Conservation (phyloP, 1,284 basidiomycete species). For the Melampsora americana region DNA sequence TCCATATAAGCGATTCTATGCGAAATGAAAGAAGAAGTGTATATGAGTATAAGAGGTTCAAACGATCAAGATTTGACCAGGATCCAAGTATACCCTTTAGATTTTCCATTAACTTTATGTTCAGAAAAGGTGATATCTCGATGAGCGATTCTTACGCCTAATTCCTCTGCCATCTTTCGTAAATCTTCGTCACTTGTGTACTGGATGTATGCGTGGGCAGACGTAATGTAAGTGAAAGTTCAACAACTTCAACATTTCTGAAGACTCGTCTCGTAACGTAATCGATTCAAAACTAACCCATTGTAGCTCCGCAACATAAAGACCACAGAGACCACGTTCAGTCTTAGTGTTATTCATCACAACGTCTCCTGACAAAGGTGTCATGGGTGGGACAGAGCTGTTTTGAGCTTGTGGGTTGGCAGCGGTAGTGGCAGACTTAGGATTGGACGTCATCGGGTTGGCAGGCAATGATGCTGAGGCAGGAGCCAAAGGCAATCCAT, state of each 20-base stretch:
- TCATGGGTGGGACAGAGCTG: neutral
- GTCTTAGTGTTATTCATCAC: neutral
- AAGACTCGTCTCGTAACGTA: neutral
- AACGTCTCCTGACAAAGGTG: neutral
- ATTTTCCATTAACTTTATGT: constrained; percentile 97
- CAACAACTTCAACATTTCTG: neutral
- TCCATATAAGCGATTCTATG: constrained; percentile 75
- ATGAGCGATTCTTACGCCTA: constrained; percentile 72
- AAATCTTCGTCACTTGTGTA: constrained; percentile 94
- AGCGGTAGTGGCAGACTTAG: neutral
- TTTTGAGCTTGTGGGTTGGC: neutral
- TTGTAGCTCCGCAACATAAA: constrained; percentile 34
- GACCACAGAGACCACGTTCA: constrained; percentile 33
- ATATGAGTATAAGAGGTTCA: neutral
- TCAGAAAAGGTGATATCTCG: constrained; percentile 93
- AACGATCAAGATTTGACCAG: neutral
- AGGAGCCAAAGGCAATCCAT: constrained; percentile 22
- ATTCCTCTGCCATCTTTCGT: constrained; percentile 68
- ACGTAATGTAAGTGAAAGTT: neutral
- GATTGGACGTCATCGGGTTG: constrained; percentile 29
- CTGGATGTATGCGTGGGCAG: constrained; percentile 51
- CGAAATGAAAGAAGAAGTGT: neutral
- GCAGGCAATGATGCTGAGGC: constrained; percentile 35
- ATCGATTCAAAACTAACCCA: constrained; percentile 23
- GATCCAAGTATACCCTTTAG: constrained; percentile 60